A percentile compares a stretch with the other conserved stretches of the same genome.
Evolutionary conservation across 2,329 filamentous ascomycete species (phyloP).

Genomic region (Ophiostoma perfectum): DNA sequence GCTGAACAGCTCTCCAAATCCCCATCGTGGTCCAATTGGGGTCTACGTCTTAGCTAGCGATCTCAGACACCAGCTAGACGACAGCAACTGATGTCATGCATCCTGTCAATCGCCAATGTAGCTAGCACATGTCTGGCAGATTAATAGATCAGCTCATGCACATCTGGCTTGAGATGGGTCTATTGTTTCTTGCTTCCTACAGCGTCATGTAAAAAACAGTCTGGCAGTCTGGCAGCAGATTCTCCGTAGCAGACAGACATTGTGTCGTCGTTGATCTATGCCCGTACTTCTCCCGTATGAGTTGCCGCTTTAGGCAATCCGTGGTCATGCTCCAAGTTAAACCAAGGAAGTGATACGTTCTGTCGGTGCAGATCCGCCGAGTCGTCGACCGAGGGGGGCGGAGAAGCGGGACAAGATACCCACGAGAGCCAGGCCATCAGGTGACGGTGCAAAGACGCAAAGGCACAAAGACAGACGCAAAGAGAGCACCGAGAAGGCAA

Average conservation of each 20-base stretch:
- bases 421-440: neutral
- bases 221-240: too few relatives aligned
- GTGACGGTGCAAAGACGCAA: neutral
- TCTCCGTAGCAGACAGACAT: too few relatives aligned
- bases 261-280: too few relatives aligned
- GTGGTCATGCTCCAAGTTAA: constrained; percentile 1
- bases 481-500: neutral
- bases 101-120: neutral
- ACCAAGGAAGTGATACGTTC: constrained; percentile 8
- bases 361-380: constrained; percentile 12
- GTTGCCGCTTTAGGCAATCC: neutral
- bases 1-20: neutral
- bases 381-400: constrained; percentile 10
- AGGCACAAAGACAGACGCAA: neutral
- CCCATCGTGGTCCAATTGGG: neutral
- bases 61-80: neutral
- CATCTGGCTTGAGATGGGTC: neutral
- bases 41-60: neutral
- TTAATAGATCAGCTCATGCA: neutral
- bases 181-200: neutral
- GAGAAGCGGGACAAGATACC: constrained; percentile 11
- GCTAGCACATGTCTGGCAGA: neutral
- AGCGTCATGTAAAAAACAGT: too few relatives aligned
- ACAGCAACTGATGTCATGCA: constrained; percentile 3
- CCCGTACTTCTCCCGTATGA: neutral